Base-by-base conservation (phyloP, 306 rosid genomes). In the Prunus padus region DNA sequence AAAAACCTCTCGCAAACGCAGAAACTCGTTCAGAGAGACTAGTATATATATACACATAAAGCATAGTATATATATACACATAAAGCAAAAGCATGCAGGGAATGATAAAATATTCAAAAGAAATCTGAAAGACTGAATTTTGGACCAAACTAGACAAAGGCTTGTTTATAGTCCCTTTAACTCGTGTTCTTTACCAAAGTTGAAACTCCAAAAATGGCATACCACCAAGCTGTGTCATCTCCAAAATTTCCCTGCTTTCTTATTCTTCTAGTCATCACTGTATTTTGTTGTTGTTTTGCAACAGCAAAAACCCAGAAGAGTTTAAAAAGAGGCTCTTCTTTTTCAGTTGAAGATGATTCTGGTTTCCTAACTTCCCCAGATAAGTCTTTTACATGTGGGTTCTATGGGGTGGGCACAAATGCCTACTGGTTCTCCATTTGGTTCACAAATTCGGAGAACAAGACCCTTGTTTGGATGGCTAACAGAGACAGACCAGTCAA, bases 341-440 rank as follows among this genome's bases (percentile, higher is more conserved):
- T 14, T 22, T 70, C 47, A 49, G 45, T 69, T 42, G 33, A 69
- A 69, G 15, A 26, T 4, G 40, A 45, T 5, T 47, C 57, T 11
- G 56, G 61, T 3, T 72, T 50, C 74, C 65, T 68, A 62, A 44
- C 42, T 16, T 79, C 82, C 28, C 63, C 74, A 45, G 45, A 79
- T 5, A 56, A 65, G 4, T 52, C 82, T 11, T 79, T 72, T 54
- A 72, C 74, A 0, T 65, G 78, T 50, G 78, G 77, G 8, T 72
- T 78, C 7, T 25, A 26, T 11, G 33, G 59, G 31, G 72, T 79
- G 12, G 82, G 78, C 50, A 52, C 50, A 1, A 72, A 73, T 37
- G 82, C 78, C 31, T 72, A 51, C 56, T 65, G 74, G 40, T 79
- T 79, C 51, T 72, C 82, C 26, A 66, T 79, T 11, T 79, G 78